These are phyloP conservation scores for Polygonum maritimum DNA, from an alignment of 148 eudicot genomes.

Conservation along the genomic window DNA sequence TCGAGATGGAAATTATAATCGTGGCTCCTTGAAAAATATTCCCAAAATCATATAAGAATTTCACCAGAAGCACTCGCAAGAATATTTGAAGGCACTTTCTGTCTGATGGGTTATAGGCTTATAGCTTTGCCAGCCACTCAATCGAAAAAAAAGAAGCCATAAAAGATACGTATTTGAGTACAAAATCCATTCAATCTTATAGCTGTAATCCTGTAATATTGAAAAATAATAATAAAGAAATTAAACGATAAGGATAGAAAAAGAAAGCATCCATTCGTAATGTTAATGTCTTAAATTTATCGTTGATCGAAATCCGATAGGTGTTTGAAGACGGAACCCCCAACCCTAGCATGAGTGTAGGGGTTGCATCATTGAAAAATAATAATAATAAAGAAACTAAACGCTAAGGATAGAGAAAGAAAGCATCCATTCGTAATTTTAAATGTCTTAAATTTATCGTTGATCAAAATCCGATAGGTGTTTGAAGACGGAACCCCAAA, in stretches of 20 bases:
- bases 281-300: no score
- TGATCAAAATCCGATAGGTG: no score
- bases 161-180: constrained; percentile 4
- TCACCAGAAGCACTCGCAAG: not conserved
- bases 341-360: no score
- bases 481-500: no score
- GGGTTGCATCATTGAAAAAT: no score
- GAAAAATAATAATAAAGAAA: not conserved
- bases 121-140: not conserved
- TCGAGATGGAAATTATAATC: not conserved
- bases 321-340: no score
- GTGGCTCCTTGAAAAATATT: constrained; percentile 4
- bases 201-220: not conserved
- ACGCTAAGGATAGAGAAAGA: no score
- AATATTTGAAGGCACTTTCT: not conserved
- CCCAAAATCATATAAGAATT: not conserved
- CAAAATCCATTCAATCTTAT: not conserved
- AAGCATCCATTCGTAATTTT: no score
- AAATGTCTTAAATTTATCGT: no score
- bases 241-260: not conserved
- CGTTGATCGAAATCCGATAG: no score
- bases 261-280: no score
- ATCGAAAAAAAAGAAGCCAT: not conserved
- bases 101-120: not conserved
- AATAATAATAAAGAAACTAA: no score